Percentiles rank a stretch among this genome's conserved stretches.
Evolutionary conservation across 1,284 basidiomycete genomes (phyloP).

Genomic region (Pseudozyma sp.): DNA sequence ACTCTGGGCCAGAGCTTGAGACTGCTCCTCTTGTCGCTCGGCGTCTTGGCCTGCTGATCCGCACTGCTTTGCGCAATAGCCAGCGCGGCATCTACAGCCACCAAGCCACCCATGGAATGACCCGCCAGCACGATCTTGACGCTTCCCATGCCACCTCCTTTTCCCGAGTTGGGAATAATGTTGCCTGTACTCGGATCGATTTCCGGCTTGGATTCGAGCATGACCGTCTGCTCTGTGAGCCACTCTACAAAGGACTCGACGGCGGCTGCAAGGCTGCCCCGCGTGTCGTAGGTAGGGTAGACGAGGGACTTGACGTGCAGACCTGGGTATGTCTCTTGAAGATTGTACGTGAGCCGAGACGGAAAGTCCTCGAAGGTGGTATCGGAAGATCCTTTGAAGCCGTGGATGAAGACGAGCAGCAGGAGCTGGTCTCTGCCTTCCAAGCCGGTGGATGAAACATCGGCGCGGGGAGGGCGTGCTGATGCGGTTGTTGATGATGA

Average conservation of each 20-base stretch:
- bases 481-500: conserved; percentile 1
- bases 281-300: conserved; percentile 89
- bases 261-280: conserved; percentile 61
- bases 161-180: conserved; percentile 31
- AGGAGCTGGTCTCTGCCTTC: conserved; percentile 41
- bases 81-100: conserved; percentile 84
- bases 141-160: conserved; percentile 55
- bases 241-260: conserved; percentile 49
- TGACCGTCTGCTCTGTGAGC: conserved; percentile 79
- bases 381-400: conserved; percentile 78
- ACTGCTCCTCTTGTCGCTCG: conserved; percentile 23
- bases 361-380: conserved; percentile 82
- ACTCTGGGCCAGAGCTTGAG: conserved; percentile 85
- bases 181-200: conserved; percentile 35
- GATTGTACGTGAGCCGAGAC: conserved; percentile 79
- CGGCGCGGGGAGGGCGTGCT: neutral
- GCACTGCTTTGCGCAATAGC: conserved; percentile 31
- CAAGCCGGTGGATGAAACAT: conserved; percentile 36
- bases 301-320: conserved; percentile 78
- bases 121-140: conserved; percentile 84
- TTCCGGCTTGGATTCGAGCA: conserved; percentile 75
- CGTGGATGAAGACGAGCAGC: conserved; percentile 58
- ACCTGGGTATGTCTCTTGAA: conserved; percentile 72
- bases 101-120: conserved; percentile 74
- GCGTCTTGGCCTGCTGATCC: conserved; percentile 12